Base-by-base conservation (phyloP, 331 rosid species). In the Rhamnella rubrinervis region DNA sequence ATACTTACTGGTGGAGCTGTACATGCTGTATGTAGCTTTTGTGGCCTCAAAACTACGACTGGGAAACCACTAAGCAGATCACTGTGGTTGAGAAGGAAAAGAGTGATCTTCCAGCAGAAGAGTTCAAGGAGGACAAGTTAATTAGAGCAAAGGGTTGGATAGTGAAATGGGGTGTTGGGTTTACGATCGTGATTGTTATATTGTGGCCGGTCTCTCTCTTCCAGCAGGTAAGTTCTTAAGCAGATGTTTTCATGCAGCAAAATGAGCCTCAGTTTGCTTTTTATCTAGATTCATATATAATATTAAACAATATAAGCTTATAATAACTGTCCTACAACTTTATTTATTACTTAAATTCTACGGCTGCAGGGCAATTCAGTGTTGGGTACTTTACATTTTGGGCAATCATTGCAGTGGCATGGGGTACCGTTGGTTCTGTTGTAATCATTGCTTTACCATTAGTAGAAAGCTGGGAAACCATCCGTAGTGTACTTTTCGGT, bases 41-140 rank as follows among this genome's bases (percentile, higher is more conserved):
- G 74, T 75, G 90, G 79, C 97, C 98, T 64, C 96, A 93, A 73
- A 86, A 88, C 86, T 93, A 93, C 76, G 97, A 90, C 51, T 93
- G 98, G 98, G 85, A 75, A 20, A 90, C 82, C 57, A 93, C 98
- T 7, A 90, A 74, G 72, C 80, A 84, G 77, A 90, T 90, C 73
- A 85, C 92, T 26, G 81, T 66, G 58, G 98, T 93, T 65, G 97
- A 93, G 65, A 88, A 93, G 92, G 98, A 90, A 65, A 85, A 65
- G 37, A 71, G 80, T 63, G 85, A 89, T 8, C 69, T 84, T 6
- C 92, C 92, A 46, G 67, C 62, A 0, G 91, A 89, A 83, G 98
- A 92, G 89, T 86, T 81, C 63, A 90, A 50, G 64, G 96, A 88
- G 78, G 86, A 88, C 50, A 92, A 86, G 66, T 46, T 90, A 62